Evolutionary conservation across 1,139 yeast genomes (phyloP).

Genomic region (Pichia sp.): DNA sequence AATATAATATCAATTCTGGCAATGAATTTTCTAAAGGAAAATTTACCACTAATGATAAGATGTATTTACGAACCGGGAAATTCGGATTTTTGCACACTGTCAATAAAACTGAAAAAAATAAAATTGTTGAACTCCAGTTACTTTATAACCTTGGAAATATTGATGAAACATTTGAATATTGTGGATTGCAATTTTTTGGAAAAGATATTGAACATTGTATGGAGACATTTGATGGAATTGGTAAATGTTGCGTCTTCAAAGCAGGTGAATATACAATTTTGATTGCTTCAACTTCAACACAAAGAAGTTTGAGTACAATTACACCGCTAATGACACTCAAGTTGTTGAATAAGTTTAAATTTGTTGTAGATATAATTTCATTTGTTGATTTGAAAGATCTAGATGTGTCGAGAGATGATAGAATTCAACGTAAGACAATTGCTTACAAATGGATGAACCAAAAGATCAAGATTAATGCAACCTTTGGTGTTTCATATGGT

Average conservation of each 20-base stretch:
- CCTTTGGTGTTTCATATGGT: constrained; percentile 55
- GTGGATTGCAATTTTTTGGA: constrained; percentile 90
- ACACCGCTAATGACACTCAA: constrained; percentile 80
- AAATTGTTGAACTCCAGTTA: constrained; percentile 59
- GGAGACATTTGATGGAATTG: constrained; percentile 34
- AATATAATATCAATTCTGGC: constrained; percentile 27
- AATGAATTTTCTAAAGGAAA: constrained; percentile 24
- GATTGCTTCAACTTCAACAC: constrained; percentile 48
- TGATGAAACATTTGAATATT: constrained; percentile 81
- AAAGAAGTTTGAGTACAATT: constrained; percentile 52
- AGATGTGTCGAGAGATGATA: constrained; percentile 66
- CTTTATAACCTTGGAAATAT: constrained; percentile 80
- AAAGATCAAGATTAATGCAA: constrained; percentile 34
- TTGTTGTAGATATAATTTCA: constrained; percentile 79
- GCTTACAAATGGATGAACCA: constrained; percentile 48
- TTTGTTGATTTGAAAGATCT: constrained; percentile 62
- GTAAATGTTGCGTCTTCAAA: constrained; percentile 46
- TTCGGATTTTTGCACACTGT: constrained; percentile 78
- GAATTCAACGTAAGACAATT: constrained; percentile 68
- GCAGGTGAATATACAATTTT: constrained; percentile 79
- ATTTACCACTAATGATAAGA: constrained; percentile 48
- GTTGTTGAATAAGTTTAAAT: constrained; percentile 73
- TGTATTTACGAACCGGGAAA: constrained; percentile 86
- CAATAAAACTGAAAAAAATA: constrained; percentile 33
- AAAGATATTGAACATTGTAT: constrained; percentile 74